Evolutionary conservation across 345 rosid genomes (phyloP).

Genomic region (Ricinus communis): DNA sequence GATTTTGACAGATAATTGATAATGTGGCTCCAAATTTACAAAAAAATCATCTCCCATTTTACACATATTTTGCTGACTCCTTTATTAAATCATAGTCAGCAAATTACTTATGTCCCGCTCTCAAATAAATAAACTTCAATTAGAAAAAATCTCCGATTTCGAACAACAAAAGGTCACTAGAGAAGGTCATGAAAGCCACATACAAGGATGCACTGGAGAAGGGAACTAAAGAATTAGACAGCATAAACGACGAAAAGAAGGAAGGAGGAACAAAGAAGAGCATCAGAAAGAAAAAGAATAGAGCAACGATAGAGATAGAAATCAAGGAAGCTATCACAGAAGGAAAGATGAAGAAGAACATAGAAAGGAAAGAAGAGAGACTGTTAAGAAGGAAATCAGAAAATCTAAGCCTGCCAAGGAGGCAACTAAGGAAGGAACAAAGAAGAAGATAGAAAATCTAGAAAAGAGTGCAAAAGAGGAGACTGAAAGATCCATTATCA

Average conservation of each 20-base stretch:
- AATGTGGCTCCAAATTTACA: no score
- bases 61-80: no score
- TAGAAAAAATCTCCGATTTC: no score
- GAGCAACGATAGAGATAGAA: background rate
- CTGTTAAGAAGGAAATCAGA: background rate
- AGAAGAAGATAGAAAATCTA: background rate
- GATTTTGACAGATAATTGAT: no score
- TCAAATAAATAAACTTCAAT: no score
- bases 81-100: no score
- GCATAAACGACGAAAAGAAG: no score
- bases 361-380: background rate
- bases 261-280: no score
- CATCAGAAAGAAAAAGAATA: background rate
- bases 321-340: background rate
- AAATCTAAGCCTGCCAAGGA: background rate
- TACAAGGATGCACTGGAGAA: slow-evolving; percentile 58
- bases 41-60: no score
- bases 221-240: slow-evolving; percentile 39
- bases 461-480: background rate
- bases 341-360: background rate
- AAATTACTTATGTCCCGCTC: no score
- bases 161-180: no score
- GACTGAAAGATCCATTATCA: background rate
- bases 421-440: background rate
- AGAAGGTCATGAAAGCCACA: slow-evolving; percentile 32